Evolutionary conservation across 1,284 basidiomycete genomes (phyloP).

Genomic region (Microbotryum violaceum): DNA sequence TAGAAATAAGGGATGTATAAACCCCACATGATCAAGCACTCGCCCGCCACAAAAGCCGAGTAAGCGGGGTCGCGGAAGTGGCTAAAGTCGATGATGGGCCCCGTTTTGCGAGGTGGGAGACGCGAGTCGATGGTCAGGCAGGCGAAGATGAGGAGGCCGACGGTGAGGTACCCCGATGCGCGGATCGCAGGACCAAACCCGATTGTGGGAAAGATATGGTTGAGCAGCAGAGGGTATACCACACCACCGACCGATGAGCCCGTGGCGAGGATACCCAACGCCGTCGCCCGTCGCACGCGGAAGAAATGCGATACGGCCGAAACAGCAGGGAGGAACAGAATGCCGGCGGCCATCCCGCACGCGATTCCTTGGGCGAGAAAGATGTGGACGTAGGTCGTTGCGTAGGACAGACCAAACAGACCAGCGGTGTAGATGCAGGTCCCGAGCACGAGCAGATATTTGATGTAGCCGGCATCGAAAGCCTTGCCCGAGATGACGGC

Average conservation of each 20-base stretch:
- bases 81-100: conserved; percentile 24
- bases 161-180: conserved; percentile 25
- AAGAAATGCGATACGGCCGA: conserved; percentile 33
- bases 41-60: conserved; percentile 28
- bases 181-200: conserved; percentile 19
- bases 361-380: conserved; percentile 31
- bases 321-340: conserved; percentile 33
- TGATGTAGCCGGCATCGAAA: conserved; percentile 34
- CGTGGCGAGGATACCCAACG: conserved; percentile 31
- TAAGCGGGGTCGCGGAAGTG: conserved; percentile 30
- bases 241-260: conserved; percentile 32
- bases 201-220: conserved; percentile 14
- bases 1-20: conserved; percentile 33
- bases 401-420: conserved; percentile 23
- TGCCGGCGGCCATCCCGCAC: conserved; percentile 25
- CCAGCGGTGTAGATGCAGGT: conserved; percentile 24
- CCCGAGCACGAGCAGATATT: conserved; percentile 19
- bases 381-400: conserved; percentile 26
- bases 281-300: conserved; percentile 27
- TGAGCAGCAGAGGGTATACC: conserved; percentile 19
- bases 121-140: conserved; percentile 25
- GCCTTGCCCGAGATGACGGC: conserved; percentile 28
- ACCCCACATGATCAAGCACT: conserved; percentile 33
- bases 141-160: conserved; percentile 26
- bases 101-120: conserved; percentile 29